Percentiles rank a stretch among this genome's conserved stretches.
Conservation (phyloP, 805 yeast species). For the Hanseniaspora vineae region DNA sequence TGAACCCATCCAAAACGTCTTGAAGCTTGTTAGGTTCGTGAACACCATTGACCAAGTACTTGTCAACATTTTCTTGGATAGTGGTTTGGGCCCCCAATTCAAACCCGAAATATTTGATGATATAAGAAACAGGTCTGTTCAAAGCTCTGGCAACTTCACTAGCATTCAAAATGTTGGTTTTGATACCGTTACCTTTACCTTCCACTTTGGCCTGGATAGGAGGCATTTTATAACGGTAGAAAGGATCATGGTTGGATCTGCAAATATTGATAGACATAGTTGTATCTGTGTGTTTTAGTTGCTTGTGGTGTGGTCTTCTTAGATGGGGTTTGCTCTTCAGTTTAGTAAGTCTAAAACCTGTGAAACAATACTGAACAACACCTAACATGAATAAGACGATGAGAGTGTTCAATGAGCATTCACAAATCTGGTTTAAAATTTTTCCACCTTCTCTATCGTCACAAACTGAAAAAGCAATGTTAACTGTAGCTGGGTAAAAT, state of each 20-base stretch:
- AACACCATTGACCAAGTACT: constrained; percentile 87
- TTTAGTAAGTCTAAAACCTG: no score
- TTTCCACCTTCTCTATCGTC: no score
- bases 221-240: constrained; percentile 99
- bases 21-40: constrained; percentile 86
- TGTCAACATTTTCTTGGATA: constrained; percentile 64
- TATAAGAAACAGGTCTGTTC: constrained; percentile 83
- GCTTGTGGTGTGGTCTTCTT: neutral
- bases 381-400: no score
- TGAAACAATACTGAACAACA: no score
- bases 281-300: neutral
- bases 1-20: constrained; percentile 89
- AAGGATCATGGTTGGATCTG: constrained; percentile 95
- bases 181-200: constrained; percentile 99
- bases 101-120: constrained; percentile 88
- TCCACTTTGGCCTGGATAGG: constrained; percentile 92
- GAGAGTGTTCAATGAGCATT: no score
- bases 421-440: no score
- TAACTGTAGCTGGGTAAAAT: neutral
- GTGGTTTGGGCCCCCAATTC: constrained; percentile 96
- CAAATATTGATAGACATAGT: constrained; percentile 86
- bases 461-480: neutral
- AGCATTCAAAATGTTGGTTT: constrained; percentile 83
- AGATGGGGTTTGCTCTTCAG: neutral
- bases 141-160: constrained; percentile 90